Evolutionary conservation across 331 rosid species (phyloP), one percentile per base, ranked within the genome.

Genomic region (Cydonia oblonga): DNA sequence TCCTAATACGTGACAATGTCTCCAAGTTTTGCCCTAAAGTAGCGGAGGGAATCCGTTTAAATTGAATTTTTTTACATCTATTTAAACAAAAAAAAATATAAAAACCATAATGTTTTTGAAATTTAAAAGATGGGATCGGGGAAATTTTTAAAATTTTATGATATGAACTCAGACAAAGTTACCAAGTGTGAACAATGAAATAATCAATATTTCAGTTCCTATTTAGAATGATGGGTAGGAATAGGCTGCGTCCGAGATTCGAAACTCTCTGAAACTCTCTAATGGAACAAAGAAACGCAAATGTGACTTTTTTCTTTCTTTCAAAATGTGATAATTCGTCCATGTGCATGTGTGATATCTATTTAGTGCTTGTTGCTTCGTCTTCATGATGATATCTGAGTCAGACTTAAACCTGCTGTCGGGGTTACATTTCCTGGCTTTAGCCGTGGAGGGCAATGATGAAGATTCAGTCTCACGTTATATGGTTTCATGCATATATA

Each of bases 41-140:
- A 76, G 80, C 57, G 62, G 78, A 62, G 82, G 82, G 88, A 88
- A 88, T 88, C 85, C 84, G 72, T 75, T 79, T 70, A 58, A 77
- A 79, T 85, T 70, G 66, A 77, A 71, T 85, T 80, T 81, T 75
- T 77, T 69, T 82, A 77, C 80, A 73, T 84, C 24, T 52, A 52
- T 19, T 6, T 52, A 52, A 6, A 20, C 58, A 3, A 16, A 62
- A 2, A 24, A 62, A 2, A 28, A 69, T 67, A 77, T 49, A 40
- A 22, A 58, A 73, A 75, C 76, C 72, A 66, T 73, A 62, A 77
- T 64, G 68, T 42, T 66, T 75, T 75, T 79, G 70, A 22, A 42
- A 42, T 12, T 42, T 42, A 42, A 42, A 40, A 42, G 49, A 42
- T 42, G 49, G 16, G 49, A 13, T 42, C 16, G 49, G 49, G 49